Evolutionary conservation across 768 basidiomycete species (phyloP), one percentile per base, ranked within the genome.

Genomic region (Lactarius sanguifluus): DNA sequence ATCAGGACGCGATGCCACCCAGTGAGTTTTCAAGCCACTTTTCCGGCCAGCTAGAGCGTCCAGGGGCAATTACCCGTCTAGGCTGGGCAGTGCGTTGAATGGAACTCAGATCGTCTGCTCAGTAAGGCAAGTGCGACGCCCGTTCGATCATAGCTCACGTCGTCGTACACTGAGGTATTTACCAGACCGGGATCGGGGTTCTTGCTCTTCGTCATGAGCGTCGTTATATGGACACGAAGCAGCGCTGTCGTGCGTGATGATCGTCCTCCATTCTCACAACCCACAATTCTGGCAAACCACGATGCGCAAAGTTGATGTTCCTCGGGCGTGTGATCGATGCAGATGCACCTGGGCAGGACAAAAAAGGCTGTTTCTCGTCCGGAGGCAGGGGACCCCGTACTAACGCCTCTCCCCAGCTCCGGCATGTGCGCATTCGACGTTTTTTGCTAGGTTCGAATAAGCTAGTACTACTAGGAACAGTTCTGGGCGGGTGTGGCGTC

Each of bases 311-410:
- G 50, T 25, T 23, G 43, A 60, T 47, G 41, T 45, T 36, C 30
- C 38, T 40, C 12, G 5, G 23, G 50, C 50, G 47, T 5, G 45
- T 16, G 45, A 15, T 15, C 8, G 13, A 16, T 61, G 15, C 43
- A 23, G 45, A 36, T 36, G 5, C 45, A 34, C 43, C 59, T n/a
- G 32, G 18, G 30, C 9, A n/a, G 59, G 30, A 38, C 45, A 50
- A 50, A 50, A 61, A 16, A 25, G 54, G 45, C 32, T 36, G n/a
- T 13, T n/a, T 61, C 59, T 25, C n/a, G 32, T n/a, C 45, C 36
- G 30, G 47, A 36, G 60, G 43, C n/a, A 36, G n/a, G 23, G 7
- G 8, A 5, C 55, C 30, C 16, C 28, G n/a, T 34, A 50, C n/a
- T 34, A 64, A 47, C n/a, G 23, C 25, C 45, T n/a, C 23, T 64